Evolutionary conservation across 371 early-diverging fungal genomes (phyloP), one percentile per base, ranked within the genome.

Genomic region (Mortierella sp.): DNA sequence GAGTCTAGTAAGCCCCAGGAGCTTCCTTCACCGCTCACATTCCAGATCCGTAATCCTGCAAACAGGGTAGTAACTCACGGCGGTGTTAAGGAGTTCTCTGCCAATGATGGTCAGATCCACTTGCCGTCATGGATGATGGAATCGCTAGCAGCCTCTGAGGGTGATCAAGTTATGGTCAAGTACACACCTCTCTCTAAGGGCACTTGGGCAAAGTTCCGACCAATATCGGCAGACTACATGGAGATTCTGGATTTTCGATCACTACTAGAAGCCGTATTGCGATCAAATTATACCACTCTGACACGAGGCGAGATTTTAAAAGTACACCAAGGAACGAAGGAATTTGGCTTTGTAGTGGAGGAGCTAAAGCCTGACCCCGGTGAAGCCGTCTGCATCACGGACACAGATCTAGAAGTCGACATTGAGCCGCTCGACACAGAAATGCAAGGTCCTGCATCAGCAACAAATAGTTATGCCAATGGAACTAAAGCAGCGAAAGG

Each of bases 371-470:
- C 95, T 0, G 67, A 67, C 9, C 68, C 72, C 19, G 77, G 72
- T 21, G 77, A 79, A 28, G 93, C 88, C 43, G 94, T 92, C 13
- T 91, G 87, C 48, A 88, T 91, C 8, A 91, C 95, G 5, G 94
- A 97, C 75, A 94, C 95, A 1, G 97, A 97, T 81, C 83, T 97
- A 16, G 93, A 93, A 43, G 93, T 96, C 10, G 96, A 96, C 68
- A 89, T 96, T 59, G 89, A 89, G 50, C 88, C 91, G 4, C 67
- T 88, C 33, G 86, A 67, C 32, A 63, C 76, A 41, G 67, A 65
- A 19, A 64, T 75, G 69, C 38, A 32, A 7, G 15, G 41, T 1
- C 19, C 43, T 32, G 57, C 33, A 63, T 21, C 38, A 52, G 36
- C 36, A 58, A 16, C 28, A 45, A 33, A 48, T 16, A 6, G 11